These are phyloP conservation scores for Babesia gibsoni DNA, from an alignment of 169 alveolate genomes.

Conservation along the genomic window DNA sequence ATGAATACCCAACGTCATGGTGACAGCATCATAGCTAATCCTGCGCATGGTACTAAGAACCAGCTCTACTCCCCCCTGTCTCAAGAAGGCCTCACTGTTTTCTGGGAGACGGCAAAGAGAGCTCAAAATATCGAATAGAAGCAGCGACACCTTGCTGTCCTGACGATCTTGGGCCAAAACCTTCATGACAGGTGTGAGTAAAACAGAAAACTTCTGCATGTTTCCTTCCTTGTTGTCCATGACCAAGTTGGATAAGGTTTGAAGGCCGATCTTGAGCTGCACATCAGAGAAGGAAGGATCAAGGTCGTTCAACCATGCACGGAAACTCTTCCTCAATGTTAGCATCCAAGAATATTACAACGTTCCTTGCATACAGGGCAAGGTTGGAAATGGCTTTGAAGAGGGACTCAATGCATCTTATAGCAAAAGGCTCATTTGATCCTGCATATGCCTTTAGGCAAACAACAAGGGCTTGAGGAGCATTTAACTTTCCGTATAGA, in stretches of 20 bases:
- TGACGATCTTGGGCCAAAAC: constrained; percentile 77
- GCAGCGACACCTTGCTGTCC: constrained; percentile 78
- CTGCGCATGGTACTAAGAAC: constrained; percentile 75
- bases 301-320: constrained; percentile 69
- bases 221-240: constrained; percentile 84
- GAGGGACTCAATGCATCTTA: constrained; percentile 82
- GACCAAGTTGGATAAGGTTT: constrained; percentile 84
- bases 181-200: constrained; percentile 74
- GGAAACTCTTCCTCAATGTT: constrained; percentile 70
- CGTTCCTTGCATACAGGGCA: constrained; percentile 81
- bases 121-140: constrained; percentile 80
- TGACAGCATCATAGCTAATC: constrained; percentile 80
- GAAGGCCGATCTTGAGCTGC: constrained; percentile 79
- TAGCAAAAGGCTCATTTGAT: constrained; percentile 73
- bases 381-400: constrained; percentile 85
- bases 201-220: constrained; percentile 82
- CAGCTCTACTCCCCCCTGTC: constrained; percentile 77
- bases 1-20: constrained; percentile 82
- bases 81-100: constrained; percentile 76
- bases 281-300: constrained; percentile 41
- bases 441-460: constrained; percentile 77
- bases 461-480: constrained; percentile 85
- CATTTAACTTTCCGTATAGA: constrained; percentile 80
- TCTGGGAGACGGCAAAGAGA: constrained; percentile 80
- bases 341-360: constrained; percentile 73